Base-by-base conservation (phyloP, 805 yeast genomes). In the Barnettozyma wickerhamii region DNA sequence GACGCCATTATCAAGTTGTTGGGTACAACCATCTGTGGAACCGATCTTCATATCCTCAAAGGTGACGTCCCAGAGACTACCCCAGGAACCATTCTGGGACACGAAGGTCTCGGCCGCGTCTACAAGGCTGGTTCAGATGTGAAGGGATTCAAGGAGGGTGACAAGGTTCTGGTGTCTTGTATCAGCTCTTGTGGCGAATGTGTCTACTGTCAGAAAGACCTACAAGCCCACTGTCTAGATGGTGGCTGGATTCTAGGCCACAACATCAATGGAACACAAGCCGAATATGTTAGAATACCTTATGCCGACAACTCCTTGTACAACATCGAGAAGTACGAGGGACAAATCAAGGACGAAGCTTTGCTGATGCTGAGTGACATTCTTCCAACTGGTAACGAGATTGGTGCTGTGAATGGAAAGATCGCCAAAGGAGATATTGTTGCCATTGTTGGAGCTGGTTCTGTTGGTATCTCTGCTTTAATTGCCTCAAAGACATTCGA, bases 371-470 rank as follows among this genome's bases (percentile, higher is more conserved):
- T 79, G 47, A 77, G 80, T 9, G 82, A 77, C 49, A 80, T 81
- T 19, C 62, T 79, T 56, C 84, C 82, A 42, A 82, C 82, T 38
- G 84, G 84, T 33, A 72, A 77, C 60, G 79, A 78, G 46, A 79
- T 79, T 42, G 84, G 84, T 46, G 81, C 79, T 7, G 65, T 79
- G 28, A 68, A 74, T n/a, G 74, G 75, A 30, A 65, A 68, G 38
- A 64, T 78, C 40, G 59, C 65, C 31, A 66, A 72, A 47, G 81
- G 79, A 43, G 84, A 79, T 50, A 49, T 65, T 23, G 83, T 79
- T 23, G 81, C 79, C 19, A 77, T 79, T 42, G 78, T 77, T 37
- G 86, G 86, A 33, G 71, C 79, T 29, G 86, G 86, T 2, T 84
- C 84, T 7, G 80, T 79, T 37, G 86, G 86, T 24, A 62, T 78